Evolutionary conservation across 257 asterid species (phyloP).

Genomic region (Vinca minor): DNA sequence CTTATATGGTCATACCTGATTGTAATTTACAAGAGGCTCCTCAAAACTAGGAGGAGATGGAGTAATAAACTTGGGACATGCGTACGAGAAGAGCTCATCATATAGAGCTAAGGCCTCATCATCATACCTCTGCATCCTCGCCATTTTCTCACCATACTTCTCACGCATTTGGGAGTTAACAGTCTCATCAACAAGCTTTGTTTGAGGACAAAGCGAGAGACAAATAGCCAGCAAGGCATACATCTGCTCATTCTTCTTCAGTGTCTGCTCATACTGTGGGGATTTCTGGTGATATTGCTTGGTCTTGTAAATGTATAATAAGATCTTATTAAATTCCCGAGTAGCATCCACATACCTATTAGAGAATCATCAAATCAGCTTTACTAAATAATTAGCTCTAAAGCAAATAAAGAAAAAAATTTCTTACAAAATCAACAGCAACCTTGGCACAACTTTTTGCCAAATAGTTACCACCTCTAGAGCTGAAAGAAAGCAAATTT

Average conservation of each 20-base stretch:
- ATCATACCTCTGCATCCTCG: slow-evolving; percentile 77
- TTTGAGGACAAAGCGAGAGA: slow-evolving; percentile 87
- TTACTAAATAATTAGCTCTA: no score
- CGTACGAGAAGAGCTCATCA: slow-evolving; percentile 96
- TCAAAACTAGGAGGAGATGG: slow-evolving; percentile 92
- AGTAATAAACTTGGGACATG: slow-evolving; percentile 97
- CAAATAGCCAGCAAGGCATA: slow-evolving; percentile 87
- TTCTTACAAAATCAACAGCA: not conserved
- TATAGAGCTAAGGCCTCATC: slow-evolving; percentile 78
- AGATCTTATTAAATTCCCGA: slow-evolving; percentile 79
- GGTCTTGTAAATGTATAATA: slow-evolving; percentile 73
- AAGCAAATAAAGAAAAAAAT: not conserved
- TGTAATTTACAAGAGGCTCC: slow-evolving; percentile 95
- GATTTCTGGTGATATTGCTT: slow-evolving; percentile 96
- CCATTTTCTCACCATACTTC: slow-evolving; percentile 91
- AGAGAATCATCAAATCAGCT: slow-evolving; percentile 3
- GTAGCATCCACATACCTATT: slow-evolving; percentile 79
- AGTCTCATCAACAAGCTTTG: slow-evolving; percentile 82
- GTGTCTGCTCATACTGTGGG: slow-evolving; percentile 85
- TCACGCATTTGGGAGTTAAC: slow-evolving; percentile 78
- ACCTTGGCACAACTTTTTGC: not conserved
- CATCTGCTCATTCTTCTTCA: slow-evolving; percentile 99
- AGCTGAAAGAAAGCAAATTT: no score
- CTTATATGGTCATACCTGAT: slow-evolving; percentile 65
- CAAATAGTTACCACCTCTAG: no score